Base-by-base conservation (phyloP, 2,329 filamentous ascomycete genomes). In the Exophiala lecanii-corni region DNA sequence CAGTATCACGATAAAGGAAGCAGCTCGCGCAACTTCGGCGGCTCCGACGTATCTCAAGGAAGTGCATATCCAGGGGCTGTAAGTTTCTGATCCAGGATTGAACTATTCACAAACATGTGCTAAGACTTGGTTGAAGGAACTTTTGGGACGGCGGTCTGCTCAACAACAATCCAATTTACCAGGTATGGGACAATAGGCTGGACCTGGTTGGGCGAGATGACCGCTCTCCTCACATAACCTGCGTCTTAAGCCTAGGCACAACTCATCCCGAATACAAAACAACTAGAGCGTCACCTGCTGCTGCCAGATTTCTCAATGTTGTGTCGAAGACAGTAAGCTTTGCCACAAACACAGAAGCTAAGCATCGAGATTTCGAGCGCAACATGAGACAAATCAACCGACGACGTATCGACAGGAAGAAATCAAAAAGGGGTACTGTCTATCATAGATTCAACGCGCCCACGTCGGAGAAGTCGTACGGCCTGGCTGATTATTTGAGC, bases 131-230 rank as follows among this genome's bases (percentile, higher is more conserved):
- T n/a, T n/a, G n/a, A n/a, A n/a, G n/a, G n/a, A 39, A 43, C n/a
- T 53, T 50, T 36, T 50, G 47, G 47, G 44, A 50, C 17, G 47
- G 50, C 2, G 50, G 50, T n/a, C 42, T 50, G 7, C 41, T 53
- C 35, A 53, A 53, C 47, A 53, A 53, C 28, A 53, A 50, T 26
- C 50, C 50, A 3, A 49, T 53, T 21, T 41, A 46, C 26, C 47
- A 50, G 23, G 47, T 48, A 6, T 50, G 50, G 50, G 44, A 53
- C 36, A 47, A 35, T 15, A 26, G 47, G 34, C 41, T 34, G 28
- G 50, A 53, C 30, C 39, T 50, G 15, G 41, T 41, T 10, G 9
- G 31, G 12, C 18, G 36, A 12, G 36, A 39, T 37, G 35, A 19
- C 23, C 21, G 26, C 9, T 36, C 23, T 20, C 50, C 50, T 6